Conservation (phyloP, 805 yeast genomes). For the Cyberlindnera japonica region DNA sequence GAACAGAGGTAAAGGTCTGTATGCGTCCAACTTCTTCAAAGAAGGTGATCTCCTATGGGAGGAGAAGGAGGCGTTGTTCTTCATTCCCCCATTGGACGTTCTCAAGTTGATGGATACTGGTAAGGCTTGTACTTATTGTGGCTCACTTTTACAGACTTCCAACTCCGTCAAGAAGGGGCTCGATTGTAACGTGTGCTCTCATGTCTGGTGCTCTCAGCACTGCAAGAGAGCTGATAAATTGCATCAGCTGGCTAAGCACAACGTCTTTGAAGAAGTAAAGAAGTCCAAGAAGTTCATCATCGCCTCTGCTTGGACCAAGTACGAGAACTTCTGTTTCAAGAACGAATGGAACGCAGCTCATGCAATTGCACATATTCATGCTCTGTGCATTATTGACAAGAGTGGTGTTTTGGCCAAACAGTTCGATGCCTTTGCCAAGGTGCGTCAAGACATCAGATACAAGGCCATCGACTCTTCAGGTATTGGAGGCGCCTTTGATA, state of each 20-base stretch:
- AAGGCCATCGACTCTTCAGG: constrained; percentile 53
- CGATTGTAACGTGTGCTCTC: constrained; percentile 62
- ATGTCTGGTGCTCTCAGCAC: constrained; percentile 63
- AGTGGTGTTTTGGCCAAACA: constrained; percentile 39
- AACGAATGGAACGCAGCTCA: constrained; percentile 68
- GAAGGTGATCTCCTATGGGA: constrained; percentile 57
- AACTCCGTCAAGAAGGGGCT: constrained; percentile 39
- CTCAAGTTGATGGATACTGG: constrained; percentile 54
- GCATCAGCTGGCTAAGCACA: constrained; percentile 60
- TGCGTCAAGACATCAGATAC: constrained; percentile 63
- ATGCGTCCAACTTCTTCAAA: constrained; percentile 43
- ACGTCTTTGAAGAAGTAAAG: constrained; percentile 34
- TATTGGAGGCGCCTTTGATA: constrained; percentile 39
- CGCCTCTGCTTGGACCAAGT: constrained; percentile 47
- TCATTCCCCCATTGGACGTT: constrained; percentile 67
- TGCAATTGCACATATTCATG: constrained; percentile 56
- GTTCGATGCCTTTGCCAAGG: constrained; percentile 61
- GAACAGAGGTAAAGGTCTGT: constrained; percentile 58
- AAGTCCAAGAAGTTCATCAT: constrained; percentile 36
- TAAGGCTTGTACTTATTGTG: constrained; percentile 72
- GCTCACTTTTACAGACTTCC: constrained; percentile 33
- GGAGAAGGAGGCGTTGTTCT: constrained; percentile 54
- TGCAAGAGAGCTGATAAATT: constrained; percentile 54
- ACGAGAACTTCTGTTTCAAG: constrained; percentile 58
- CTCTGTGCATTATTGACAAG: constrained; percentile 40